Evolutionary conservation across 768 basidiomycete genomes (phyloP).

Genomic region (Lactarius vividus): DNA sequence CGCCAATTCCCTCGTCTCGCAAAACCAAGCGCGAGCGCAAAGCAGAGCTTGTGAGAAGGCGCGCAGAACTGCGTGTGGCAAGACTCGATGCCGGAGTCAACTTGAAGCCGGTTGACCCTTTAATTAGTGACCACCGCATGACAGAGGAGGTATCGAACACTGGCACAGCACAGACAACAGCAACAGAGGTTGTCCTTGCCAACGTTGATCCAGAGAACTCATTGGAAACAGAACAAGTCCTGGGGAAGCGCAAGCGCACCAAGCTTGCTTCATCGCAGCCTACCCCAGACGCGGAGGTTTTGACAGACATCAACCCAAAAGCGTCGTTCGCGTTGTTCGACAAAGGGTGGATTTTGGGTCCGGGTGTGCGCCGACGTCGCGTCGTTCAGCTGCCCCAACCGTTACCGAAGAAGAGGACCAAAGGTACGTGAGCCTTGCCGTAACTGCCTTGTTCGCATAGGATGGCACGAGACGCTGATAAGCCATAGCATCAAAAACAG

Average conservation of each 20-base stretch:
- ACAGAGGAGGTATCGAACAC: conserved; percentile 13
- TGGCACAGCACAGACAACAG: neutral
- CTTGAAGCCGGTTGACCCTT: conserved; percentile 37
- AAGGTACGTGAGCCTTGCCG: conserved; percentile 51
- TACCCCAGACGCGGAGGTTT: conserved; percentile 50
- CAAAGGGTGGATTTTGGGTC: conserved; percentile 82
- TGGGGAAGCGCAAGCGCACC: conserved; percentile 25
- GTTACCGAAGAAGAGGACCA: conserved; percentile 39
- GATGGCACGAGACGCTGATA: conserved; percentile 17
- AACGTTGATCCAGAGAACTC: neutral
- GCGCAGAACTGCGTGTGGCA: conserved; percentile 12
- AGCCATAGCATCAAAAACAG: conserved; percentile 5
- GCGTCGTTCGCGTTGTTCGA: conserved; percentile 82
- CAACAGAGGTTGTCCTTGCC: neutral
- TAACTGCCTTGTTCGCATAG: conserved; percentile 29
- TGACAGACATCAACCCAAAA: conserved; percentile 68
- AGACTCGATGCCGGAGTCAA: neutral
- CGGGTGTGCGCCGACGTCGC: conserved; percentile 61
- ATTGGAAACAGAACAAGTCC: conserved; percentile 14
- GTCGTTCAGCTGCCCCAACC: conserved; percentile 45
- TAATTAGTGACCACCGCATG: conserved; percentile 42
- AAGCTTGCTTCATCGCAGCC: conserved; percentile 30
- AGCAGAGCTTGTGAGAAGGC: conserved; percentile 20
- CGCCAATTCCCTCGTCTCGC: conserved; percentile 37
- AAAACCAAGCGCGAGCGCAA: conserved; percentile 31